phyloP scores from a whole-genome alignment of 129 eudicot genomes.

The Chrysanthemum makinoi region DNA sequence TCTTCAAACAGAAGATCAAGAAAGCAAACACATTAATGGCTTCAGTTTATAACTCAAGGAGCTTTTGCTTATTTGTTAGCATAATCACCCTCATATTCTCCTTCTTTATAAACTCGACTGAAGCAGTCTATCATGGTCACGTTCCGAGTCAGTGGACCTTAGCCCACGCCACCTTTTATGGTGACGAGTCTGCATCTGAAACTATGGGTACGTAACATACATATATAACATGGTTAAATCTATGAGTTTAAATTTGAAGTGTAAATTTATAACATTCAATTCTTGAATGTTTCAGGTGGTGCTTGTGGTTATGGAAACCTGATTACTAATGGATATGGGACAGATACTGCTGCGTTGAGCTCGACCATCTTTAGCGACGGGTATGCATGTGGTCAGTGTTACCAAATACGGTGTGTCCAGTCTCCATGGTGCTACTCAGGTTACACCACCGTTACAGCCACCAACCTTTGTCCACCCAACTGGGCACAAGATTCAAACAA shows the following conservation, averaged over 20 bases:
- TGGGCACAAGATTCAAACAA: slow-evolving; percentile 62
- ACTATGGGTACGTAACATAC: slow-evolving; percentile 57
- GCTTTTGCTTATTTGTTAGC: slow-evolving; percentile 27
- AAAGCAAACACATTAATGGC: slow-evolving; percentile 29
- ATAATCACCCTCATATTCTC: slow-evolving; percentile 28
- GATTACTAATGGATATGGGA: slow-evolving; percentile 65
- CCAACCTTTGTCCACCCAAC: slow-evolving; percentile 92
- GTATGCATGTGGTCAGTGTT: slow-evolving; percentile 77
- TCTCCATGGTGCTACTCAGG: slow-evolving; percentile 57
- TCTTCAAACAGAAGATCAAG: neutral
- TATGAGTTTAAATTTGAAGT: too few species aligned
- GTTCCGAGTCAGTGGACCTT: slow-evolving; percentile 50
- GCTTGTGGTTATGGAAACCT: slow-evolving; percentile 93
- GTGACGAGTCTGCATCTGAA: slow-evolving; percentile 67
- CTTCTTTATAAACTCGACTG: slow-evolving; percentile 17
- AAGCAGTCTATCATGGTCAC: slow-evolving; percentile 32
- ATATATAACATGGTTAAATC: neutral
- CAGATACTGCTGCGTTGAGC: slow-evolving; percentile 78
- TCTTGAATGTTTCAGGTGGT: slow-evolving; percentile 52
- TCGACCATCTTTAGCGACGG: slow-evolving; percentile 68
- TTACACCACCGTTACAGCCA: slow-evolving; percentile 60
- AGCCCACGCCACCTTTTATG: slow-evolving; percentile 79
- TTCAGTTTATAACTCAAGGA: slow-evolving; percentile 28
- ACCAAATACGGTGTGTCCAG: slow-evolving; percentile 56
- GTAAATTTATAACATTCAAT: too few species aligned